Evolutionary conservation across 805 yeast species (phyloP).

Genomic region (Maudiozyma pseudohumilis): DNA sequence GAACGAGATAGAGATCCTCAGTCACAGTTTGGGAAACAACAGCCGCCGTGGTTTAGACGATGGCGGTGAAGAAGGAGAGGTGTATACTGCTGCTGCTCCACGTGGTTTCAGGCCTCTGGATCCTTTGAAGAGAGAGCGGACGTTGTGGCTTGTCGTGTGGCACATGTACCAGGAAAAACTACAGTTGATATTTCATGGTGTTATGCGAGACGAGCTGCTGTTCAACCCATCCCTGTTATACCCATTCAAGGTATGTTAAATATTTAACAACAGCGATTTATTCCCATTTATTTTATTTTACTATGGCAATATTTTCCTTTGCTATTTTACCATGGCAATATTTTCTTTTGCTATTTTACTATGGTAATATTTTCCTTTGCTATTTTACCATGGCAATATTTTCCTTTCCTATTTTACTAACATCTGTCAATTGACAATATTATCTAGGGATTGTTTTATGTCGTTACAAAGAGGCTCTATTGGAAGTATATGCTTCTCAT

Average conservation of each 20-base stretch:
- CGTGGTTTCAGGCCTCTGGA: too few species aligned
- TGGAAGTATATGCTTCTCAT: conserved; percentile 24
- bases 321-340: too few species aligned
- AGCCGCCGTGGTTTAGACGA: too few species aligned
- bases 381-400: too few species aligned
- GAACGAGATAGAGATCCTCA: too few species aligned
- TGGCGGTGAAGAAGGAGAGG: too few species aligned
- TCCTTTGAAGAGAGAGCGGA: too few species aligned
- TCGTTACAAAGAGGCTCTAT: conserved; percentile 15
- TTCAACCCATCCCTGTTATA: not conserved
- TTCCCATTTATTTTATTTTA: too few species aligned
- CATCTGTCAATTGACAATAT: not conserved
- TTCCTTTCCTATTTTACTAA: not conserved
- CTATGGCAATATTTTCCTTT: not conserved
- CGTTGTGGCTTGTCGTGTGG: not conserved
- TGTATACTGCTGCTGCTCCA: too few species aligned
- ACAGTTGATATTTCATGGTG: not conserved
- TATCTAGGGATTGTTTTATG: conserved; percentile 21
- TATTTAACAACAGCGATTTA: too few species aligned
- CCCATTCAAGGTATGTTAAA: not conserved
- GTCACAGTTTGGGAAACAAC: too few species aligned
- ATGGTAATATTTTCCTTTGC: not conserved
- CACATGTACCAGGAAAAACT: not conserved
- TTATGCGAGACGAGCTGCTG: too few species aligned
- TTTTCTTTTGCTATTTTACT: not conserved